Base-by-base conservation (phyloP, 2,329 filamentous ascomycete species). In the Trichoderma koningii region DNA sequence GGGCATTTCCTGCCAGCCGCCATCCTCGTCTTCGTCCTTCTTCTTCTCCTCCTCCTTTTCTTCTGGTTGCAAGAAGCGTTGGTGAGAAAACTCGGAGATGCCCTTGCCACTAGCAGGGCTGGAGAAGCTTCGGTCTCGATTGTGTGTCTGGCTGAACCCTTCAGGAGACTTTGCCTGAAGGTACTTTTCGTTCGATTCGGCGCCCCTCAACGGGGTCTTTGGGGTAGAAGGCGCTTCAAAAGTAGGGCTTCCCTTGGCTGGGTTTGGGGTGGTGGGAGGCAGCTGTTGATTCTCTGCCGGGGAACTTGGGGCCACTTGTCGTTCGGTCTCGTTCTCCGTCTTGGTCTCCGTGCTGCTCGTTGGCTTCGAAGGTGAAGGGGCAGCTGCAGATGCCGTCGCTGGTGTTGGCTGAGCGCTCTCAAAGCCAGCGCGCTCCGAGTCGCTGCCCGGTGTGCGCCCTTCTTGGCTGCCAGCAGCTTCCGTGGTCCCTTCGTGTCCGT, bases 1-100 rank as follows among this genome's bases (percentile, higher is more conserved):
- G 1, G 94, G 95, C 95, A 99, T 99, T 3, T 87, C 85, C 79
- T 97, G 92, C 95, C 95, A 99, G 59, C 83, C 87, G 1, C 80
- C 88, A n/a, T 90, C 90, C 6, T 87, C 87, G 12, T 76, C 71
- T 3, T 85, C 80, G 3, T 85, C 77, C 15, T 82, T 79, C 50
- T 85, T 80, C 2, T 84, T 80, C 2, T 84, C 77, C 14, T 82
- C 79, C 52, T 84, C 79, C 14, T 83, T 78, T 14, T 85, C 80
- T 47, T 84, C 81, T 68, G 86, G 81, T 17, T 56, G 19, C 10
- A 50, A 30, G 12, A 28, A 28, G 44, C 56, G 61, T 21, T 63
- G 61, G 15, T 63, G 61, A 12, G 61, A 63, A 23, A 42, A 98
- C 77, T 96, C 93, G 10, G 93, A 97, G 19, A 79, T 70, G n/a